Evolutionary conservation across 768 basidiomycete species (phyloP), one percentile per base, ranked within the genome.

Genomic region (Candolleomyces aberdarensis): DNA sequence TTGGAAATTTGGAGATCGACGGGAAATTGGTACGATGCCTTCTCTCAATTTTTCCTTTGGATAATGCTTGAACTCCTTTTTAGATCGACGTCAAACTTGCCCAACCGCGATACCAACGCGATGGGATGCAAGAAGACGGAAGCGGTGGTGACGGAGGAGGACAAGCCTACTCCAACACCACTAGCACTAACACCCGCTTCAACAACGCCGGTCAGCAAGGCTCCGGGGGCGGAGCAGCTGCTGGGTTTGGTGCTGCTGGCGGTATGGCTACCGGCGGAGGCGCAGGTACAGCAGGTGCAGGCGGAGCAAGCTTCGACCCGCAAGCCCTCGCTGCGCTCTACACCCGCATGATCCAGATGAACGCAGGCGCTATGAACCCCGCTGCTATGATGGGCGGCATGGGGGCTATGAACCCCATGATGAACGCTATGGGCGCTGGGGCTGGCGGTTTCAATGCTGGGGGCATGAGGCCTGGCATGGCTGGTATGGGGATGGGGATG

Each of bases 31-130:
- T 98, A 65, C 64, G 91, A 77, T 11, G 49, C 57, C 13, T 2
- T 19, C 31, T 3, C 59, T 19, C 36, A 32, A 32, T 32, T 32
- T 5, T 32, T 32, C 32, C 32, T 32, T 32, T 4, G 32, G n/a
- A n/a, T n/a, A n/a, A n/a, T n/a, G n/a, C n/a, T n/a, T n/a, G n/a
- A n/a, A n/a, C n/a, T n/a, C n/a, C n/a, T n/a, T 57, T 47, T 1
- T 62, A 98, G 96, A 96, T 99, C 67, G 97, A 98, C 70, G 95
- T 98, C 50, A 98, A 98, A 75, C 83, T 94, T 50, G 97, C 96
- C 1, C 95, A 97, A 71, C 95, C 96, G 3, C 85, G 94, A 49
- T 89, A 86, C 68, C 89, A 91, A 68, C 84, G 90, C 40, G 86
- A 92, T 72, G 76, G 59, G 22, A 59, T 66, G 20, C 63, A 64